A percentile compares a stretch with the other conserved stretches of the same genome.
Conservation (phyloP, 225 moss, liverwort and hornwort species). For the Bryum argenteum region DNA sequence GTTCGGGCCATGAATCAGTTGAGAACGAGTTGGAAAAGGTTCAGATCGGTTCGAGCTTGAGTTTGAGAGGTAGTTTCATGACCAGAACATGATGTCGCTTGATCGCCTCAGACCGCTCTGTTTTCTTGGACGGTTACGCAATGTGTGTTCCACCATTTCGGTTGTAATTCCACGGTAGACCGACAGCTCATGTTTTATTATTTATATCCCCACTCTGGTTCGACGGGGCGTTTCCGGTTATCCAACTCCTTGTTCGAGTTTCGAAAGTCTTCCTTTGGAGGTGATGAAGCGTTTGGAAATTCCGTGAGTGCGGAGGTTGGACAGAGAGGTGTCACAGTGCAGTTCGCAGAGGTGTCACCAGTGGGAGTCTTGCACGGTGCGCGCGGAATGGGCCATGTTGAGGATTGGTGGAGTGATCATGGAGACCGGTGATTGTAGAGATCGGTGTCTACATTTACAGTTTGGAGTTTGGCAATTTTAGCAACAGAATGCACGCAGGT, state of each 20-base stretch:
- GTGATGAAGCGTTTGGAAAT: conserved; percentile 12
- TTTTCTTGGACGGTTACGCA: conserved; percentile 34
- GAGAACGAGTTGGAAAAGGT: background rate
- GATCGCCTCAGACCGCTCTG: background rate
- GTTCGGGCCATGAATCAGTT: background rate
- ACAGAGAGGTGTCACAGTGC: too few species aligned
- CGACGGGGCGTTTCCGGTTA: conserved; percentile 3
- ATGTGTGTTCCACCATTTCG: conserved; percentile 17
- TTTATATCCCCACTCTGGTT: background rate
- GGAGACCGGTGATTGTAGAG: background rate
- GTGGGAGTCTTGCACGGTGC: background rate
- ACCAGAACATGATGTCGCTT: conserved; percentile 15
- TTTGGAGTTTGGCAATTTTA: background rate
- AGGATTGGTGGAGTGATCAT: conserved; percentile 1
- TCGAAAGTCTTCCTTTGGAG: background rate
- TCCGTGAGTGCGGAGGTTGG: background rate
- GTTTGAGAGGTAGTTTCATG: background rate
- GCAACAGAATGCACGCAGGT: background rate
- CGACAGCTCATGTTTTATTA: background rate
- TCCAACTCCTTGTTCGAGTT: conserved; percentile 19
- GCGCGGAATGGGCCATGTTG: conserved; percentile 4
- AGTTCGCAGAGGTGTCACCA: background rate
- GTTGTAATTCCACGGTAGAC: conserved; percentile 15
- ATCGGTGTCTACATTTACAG: background rate
- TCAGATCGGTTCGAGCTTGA: conserved; percentile 7